These are phyloP conservation scores for Cucurbitaria berberidis DNA, from an alignment of 2,329 filamentous ascomycete genomes.

Conservation along the genomic window DNA sequence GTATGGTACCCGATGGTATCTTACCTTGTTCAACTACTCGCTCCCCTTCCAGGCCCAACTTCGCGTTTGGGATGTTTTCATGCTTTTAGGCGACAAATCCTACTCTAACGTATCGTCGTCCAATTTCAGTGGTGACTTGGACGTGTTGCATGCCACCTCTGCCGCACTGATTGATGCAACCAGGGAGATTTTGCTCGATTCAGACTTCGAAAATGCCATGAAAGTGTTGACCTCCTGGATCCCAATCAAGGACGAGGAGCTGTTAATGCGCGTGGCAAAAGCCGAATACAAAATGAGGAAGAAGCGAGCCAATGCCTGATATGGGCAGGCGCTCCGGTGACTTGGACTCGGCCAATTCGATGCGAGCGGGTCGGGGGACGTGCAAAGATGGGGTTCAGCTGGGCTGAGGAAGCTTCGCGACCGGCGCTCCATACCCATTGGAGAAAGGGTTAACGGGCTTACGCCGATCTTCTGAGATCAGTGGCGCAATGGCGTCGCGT, in stretches of 20 bases:
- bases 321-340: conserved; percentile 18
- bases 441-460: conserved; percentile 29
- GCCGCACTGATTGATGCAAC: conserved; percentile 91
- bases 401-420: conserved; percentile 20
- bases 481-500: conserved; percentile 43
- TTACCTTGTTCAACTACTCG: conserved; percentile 96
- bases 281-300: conserved; percentile 80
- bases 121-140: conserved; percentile 68
- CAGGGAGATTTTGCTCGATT: conserved; percentile 84
- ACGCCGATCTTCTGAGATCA: conserved; percentile 42
- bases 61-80: conserved; percentile 96
- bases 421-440: conserved; percentile 30
- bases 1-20: conserved; percentile 97
- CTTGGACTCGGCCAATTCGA: conserved; percentile 7
- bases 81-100: conserved; percentile 79
- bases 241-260: conserved; percentile 89
- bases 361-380: conserved; percentile 17
- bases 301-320: conserved; percentile 52
- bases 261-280: conserved; percentile 87
- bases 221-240: conserved; percentile 94
- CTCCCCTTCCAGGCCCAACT: conserved; percentile 94
- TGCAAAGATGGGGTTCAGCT: conserved; percentile 16
- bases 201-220: conserved; percentile 98
- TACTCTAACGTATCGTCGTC: conserved; percentile 51
- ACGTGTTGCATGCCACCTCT: conserved; percentile 87